A percentile compares a stretch with the other conserved stretches of the same genome.
These are phyloP conservation scores for Citrus maxima DNA, from an alignment of 345 rosid species.

Conservation along the genomic window DNA sequence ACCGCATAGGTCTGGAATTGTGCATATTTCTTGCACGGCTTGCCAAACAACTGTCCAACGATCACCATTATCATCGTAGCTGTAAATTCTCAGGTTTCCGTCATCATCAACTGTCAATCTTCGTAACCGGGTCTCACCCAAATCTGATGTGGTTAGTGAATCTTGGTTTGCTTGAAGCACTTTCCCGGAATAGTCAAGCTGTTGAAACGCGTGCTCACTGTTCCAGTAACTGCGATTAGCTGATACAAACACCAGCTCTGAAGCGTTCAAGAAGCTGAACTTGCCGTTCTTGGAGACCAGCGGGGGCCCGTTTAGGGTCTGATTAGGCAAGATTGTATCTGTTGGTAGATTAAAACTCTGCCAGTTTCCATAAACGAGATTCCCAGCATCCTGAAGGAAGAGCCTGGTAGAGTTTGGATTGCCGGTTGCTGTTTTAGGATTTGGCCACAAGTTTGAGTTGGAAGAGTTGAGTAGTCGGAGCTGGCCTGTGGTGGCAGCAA, in stretches of 20 bases:
- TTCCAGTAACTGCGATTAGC: constrained; percentile 29
- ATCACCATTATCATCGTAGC: constrained; percentile 6
- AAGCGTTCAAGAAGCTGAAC: constrained; percentile 31
- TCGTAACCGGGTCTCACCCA: constrained; percentile 15
- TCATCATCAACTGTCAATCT: constrained; percentile 46
- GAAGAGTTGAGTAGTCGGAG: constrained; percentile 32
- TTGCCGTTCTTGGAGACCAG: constrained; percentile 37
- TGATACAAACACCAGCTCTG: constrained; percentile 18
- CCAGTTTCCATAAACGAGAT: constrained; percentile 42
- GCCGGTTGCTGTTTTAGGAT: neutral
- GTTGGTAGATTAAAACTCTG: constrained; percentile 37
- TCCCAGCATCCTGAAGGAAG: constrained; percentile 30
- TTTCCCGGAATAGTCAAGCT: constrained; percentile 21
- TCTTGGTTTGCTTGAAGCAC: constrained; percentile 7
- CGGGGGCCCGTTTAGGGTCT: constrained; percentile 12
- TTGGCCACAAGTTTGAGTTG: constrained; percentile 27
- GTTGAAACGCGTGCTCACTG: neutral
- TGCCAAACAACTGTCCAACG: constrained; percentile 49
- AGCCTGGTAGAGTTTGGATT: constrained; percentile 32
- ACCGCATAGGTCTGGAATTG: constrained; percentile 47
- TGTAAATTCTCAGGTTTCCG: constrained; percentile 47
- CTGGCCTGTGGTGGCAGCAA: constrained; percentile 26
- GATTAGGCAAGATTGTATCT: constrained; percentile 47
- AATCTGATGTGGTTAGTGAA: constrained; percentile 36
- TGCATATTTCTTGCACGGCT: constrained; percentile 48